These are phyloP conservation scores for Exsudoporus frostii DNA, from an alignment of 768 basidiomycete species.

Conservation along the genomic window DNA sequence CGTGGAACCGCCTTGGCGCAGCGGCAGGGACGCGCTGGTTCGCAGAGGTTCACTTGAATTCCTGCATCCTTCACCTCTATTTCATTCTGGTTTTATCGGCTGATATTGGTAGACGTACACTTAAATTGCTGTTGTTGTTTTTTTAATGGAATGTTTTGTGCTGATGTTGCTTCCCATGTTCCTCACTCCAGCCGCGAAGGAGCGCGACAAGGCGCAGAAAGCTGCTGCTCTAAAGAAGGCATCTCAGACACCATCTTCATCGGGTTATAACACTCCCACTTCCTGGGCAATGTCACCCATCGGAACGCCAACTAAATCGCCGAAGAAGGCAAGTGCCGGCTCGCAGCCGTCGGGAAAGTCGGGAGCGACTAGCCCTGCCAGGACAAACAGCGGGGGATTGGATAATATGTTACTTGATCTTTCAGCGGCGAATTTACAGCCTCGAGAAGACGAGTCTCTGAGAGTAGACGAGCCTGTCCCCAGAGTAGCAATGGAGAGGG, in stretches of 20 bases:
- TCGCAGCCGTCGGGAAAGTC: constrained; percentile 34
- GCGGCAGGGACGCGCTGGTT: constrained; percentile 24
- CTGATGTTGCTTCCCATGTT: constrained; percentile 36
- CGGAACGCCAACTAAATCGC: constrained; percentile 39
- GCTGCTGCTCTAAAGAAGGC: constrained; percentile 43
- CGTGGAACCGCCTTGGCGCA: constrained; percentile 63
- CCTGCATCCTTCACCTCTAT: constrained; percentile 3
- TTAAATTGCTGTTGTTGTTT: constrained; percentile 27
- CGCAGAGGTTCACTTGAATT: constrained; percentile 3
- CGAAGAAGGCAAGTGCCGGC: constrained; percentile 38
- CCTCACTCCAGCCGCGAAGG: constrained; percentile 62
- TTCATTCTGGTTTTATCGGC: constrained; percentile 13
- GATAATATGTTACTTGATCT: constrained; percentile 71
- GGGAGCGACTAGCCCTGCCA: constrained; percentile 43
- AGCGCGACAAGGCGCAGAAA: constrained; percentile 74
- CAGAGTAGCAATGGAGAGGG: constrained; percentile 65
- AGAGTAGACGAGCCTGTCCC: constrained; percentile 50
- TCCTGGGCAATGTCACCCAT: constrained; percentile 44
- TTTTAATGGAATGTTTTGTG: constrained; percentile 36
- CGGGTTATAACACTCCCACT: constrained; percentile 37
- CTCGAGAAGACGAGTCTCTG: constrained; percentile 39
- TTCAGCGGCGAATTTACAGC: constrained; percentile 63
- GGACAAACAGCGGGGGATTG: constrained; percentile 28
- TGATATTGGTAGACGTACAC: constrained; percentile 30
- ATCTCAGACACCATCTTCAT: constrained; percentile 32